Conservation (phyloP, 2,329 filamentous ascomycete genomes). For the Xylaria hypoxylon region DNA sequence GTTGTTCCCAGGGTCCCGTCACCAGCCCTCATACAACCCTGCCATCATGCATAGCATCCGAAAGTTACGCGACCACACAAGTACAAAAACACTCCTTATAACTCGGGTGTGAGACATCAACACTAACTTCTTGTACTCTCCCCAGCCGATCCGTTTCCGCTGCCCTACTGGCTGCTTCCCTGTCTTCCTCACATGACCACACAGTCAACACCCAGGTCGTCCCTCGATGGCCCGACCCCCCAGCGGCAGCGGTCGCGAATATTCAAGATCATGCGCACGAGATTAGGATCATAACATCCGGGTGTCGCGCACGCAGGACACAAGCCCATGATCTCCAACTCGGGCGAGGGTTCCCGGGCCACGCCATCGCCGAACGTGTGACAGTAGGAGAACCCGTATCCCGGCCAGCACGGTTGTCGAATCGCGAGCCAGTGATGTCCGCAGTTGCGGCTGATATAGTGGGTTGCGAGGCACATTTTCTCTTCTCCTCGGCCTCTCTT, state of each 20-base stretch:
- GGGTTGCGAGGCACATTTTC: constrained; percentile 62
- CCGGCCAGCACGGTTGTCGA: constrained; percentile 59
- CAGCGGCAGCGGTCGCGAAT: constrained; percentile 60
- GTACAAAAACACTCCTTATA: not conserved
- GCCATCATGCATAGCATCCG: not conserved
- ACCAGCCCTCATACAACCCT: not conserved
- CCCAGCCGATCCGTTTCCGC: not conserved
- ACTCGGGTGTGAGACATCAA: no score
- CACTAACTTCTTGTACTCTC: not conserved
- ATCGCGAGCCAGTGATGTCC: constrained; percentile 65
- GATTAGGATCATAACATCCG: constrained; percentile 61
- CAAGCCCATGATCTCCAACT: constrained; percentile 47
- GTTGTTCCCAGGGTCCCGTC: not conserved
- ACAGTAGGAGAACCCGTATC: constrained; percentile 64
- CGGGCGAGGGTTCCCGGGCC: constrained; percentile 53
- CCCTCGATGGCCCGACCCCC: constrained; percentile 58
- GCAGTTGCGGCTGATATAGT: constrained; percentile 63
- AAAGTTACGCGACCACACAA: not conserved
- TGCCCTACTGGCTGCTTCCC: not conserved
- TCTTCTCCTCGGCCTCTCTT: not conserved
- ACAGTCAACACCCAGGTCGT: constrained; percentile 56
- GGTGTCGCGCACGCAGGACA: constrained; percentile 56
- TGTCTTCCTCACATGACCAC: constrained; percentile 52
- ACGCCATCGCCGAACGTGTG: constrained; percentile 55
- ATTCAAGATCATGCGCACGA: constrained; percentile 58